Conservation (phyloP, 305 asterid species). For the Striga hermonthica region DNA sequence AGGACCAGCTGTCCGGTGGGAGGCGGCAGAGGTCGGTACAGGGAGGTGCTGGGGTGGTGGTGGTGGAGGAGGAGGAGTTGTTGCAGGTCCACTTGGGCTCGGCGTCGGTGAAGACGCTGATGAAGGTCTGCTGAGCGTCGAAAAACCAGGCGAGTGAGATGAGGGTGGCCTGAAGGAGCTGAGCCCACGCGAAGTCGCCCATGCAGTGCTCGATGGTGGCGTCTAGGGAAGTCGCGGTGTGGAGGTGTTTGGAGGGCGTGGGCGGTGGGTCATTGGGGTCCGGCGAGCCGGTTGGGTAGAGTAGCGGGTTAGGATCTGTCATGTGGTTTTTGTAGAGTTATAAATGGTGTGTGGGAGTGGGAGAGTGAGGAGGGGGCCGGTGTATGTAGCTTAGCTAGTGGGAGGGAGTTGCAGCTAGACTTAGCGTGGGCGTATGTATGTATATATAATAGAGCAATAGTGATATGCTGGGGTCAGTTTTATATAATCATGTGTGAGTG, state of each 20-base stretch:
- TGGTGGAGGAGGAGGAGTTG: conserved; percentile 2
- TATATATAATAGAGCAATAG: no score
- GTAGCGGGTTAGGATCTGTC: conserved; percentile 37
- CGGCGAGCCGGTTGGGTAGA: conserved; percentile 2
- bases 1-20: conserved; percentile 41
- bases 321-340: conserved; percentile 3
- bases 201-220: conserved; percentile 43
- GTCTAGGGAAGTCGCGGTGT: conserved; percentile 33
- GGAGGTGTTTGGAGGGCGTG: conserved; percentile 3
- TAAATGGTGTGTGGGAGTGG: no score
- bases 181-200: conserved; percentile 44
- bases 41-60: no score
- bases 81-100: conserved; percentile 49
- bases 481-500: no score
- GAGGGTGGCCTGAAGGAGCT: conserved; percentile 37
- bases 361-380: no score
- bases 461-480: no score
- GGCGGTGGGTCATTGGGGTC: conserved; percentile 4
- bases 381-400: no score
- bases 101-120: conserved; percentile 49
- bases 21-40: conserved; percentile 33
- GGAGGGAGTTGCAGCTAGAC: no score
- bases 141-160: conserved; percentile 48
- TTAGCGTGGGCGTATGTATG: no score
- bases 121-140: conserved; percentile 54